Percentiles rank a stretch among this genome's conserved stretches.
Evolutionary conservation across 1,284 basidiomycete genomes (phyloP).

Genomic region (Cryptococcus sp.): DNA sequence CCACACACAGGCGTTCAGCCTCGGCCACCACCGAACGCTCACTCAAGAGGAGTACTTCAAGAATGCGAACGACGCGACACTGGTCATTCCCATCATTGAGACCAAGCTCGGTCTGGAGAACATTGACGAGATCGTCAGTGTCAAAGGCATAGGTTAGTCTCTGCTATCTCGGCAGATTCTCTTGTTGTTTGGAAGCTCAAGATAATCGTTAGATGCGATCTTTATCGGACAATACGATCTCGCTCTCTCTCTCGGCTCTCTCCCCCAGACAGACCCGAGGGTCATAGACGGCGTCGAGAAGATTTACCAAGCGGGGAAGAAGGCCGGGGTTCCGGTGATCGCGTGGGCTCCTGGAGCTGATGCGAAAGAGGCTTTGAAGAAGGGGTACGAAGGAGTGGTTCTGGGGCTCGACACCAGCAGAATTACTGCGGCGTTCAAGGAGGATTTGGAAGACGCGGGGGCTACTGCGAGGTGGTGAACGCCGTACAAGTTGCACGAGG

Average conservation of each 20-base stretch:
- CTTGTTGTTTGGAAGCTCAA: neutral
- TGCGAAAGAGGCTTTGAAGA: constrained; percentile 7
- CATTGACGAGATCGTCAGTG: constrained; percentile 16
- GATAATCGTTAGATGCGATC: constrained; percentile 9
- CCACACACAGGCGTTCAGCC: constrained; percentile 12
- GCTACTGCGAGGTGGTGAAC: constrained; percentile 11
- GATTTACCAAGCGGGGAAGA: constrained; percentile 12
- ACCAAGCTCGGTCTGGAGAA: constrained; percentile 17
- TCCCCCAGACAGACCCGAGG: constrained; percentile 8
- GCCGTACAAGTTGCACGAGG: neutral
- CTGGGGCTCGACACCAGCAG: constrained; percentile 10
- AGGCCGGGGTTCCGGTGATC: constrained; percentile 14
- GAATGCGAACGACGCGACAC: constrained; percentile 15
- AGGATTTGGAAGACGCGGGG: constrained; percentile 5
- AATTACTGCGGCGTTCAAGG: constrained; percentile 6
- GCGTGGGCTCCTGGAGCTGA: constrained; percentile 15
- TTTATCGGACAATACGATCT: constrained; percentile 21
- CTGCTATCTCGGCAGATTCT: neutral
- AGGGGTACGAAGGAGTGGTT: constrained; percentile 16
- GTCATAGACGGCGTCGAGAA: constrained; percentile 11
- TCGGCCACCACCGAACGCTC: constrained; percentile 8
- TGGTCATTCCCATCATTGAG: constrained; percentile 17
- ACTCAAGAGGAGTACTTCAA: constrained; percentile 16
- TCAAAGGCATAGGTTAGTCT: constrained; percentile 16
- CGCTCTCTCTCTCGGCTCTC: constrained; percentile 13